Evolutionary conservation across 805 yeast genomes (phyloP).

Genomic region (Yarrowia deformans): DNA sequence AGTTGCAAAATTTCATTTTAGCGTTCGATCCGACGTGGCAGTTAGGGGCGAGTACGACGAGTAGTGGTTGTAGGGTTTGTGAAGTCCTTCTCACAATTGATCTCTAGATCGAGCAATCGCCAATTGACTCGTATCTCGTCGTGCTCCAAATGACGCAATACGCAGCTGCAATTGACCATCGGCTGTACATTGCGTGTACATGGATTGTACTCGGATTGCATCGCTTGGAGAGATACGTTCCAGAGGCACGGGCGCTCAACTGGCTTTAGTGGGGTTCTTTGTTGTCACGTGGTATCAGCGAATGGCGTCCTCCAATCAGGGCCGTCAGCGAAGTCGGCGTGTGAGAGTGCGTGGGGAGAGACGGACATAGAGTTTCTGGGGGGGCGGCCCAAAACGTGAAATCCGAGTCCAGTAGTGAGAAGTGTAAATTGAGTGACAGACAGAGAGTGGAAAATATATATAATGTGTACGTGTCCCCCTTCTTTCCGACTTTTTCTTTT

Average conservation of each 20-base stretch:
- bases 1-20: conserved; percentile 30
- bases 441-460: not conserved
- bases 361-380: conserved; percentile 15
- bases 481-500: not conserved
- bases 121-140: too few relatives aligned
- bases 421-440: not conserved
- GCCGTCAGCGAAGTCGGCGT: conserved; percentile 34
- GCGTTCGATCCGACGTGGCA: conserved; percentile 30
- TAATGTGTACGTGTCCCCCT: conserved; percentile 9
- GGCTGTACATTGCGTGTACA: too few relatives aligned
- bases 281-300: conserved; percentile 35
- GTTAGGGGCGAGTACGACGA: too few relatives aligned
- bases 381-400: conserved; percentile 31
- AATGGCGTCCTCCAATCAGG: conserved; percentile 23
- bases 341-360: conserved; percentile 12
- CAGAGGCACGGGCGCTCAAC: not conserved
- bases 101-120: too few relatives aligned
- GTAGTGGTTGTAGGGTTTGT: too few relatives aligned
- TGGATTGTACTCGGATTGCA: conserved; percentile 31
- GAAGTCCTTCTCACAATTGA: too few relatives aligned
- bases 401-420: conserved; percentile 12
- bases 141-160: conserved; percentile 8
- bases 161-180: not conserved
- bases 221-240: not conserved
- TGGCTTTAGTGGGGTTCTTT: conserved; percentile 12